A percentile compares a stretch with the other conserved stretches of the same genome.
phyloP scores from a whole-genome alignment of 2,329 filamentous ascomycete genomes.

The Stagonosporopsis tanaceti region DNA sequence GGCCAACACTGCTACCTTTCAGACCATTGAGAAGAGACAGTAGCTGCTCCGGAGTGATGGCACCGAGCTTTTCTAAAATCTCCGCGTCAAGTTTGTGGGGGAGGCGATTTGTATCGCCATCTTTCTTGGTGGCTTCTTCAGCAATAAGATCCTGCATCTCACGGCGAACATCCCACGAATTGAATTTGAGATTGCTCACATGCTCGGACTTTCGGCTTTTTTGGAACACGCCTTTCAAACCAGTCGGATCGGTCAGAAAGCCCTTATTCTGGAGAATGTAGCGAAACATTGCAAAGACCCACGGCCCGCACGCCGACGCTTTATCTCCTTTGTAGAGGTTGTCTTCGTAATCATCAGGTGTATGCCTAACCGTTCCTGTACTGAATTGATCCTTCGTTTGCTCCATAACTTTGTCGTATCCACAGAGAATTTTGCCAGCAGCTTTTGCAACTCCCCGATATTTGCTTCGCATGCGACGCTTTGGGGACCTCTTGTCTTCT shows the following conservation, averaged over 20 bases:
- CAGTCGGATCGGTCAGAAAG: neutral
- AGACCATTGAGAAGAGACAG: neutral
- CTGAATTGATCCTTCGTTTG: neutral
- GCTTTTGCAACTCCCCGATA: neutral
- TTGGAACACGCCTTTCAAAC: neutral
- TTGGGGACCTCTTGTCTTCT: neutral
- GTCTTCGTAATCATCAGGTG: neutral
- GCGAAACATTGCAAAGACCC: neutral
- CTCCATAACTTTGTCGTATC: neutral
- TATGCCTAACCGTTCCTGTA: neutral
- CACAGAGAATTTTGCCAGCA: neutral
- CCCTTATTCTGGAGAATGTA: neutral
- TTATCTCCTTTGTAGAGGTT: neutral
- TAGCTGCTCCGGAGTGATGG: neutral
- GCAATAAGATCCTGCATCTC: neutral
- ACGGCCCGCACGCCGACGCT: neutral
- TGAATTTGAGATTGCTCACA: neutral
- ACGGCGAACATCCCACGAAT: neutral
- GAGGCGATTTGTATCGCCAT: neutral
- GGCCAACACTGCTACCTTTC: neutral
- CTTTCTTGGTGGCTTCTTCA: neutral
- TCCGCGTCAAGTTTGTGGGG: neutral
- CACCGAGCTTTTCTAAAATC: neutral
- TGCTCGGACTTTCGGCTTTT: neutral
- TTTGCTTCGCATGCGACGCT: neutral